phyloP scores from a whole-genome alignment of 257 asterid genomes.

The Petunia axillaris region DNA sequence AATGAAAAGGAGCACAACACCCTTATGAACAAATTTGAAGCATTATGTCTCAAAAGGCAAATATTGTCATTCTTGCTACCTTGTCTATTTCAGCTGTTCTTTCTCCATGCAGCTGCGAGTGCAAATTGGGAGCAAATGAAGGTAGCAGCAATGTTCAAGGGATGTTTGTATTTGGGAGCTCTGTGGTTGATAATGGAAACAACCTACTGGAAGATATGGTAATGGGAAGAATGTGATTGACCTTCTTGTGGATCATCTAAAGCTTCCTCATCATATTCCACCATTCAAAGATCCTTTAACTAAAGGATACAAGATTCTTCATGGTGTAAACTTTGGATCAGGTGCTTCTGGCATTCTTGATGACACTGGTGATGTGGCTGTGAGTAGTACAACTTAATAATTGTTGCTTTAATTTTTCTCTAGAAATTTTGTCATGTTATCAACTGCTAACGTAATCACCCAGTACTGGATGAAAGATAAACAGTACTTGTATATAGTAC shows the following conservation, averaged over 20 bases:
- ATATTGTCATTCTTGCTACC: no score
- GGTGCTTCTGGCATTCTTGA: constrained; percentile 83
- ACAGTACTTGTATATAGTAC: no score
- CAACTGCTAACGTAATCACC: no score
- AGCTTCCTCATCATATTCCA: constrained; percentile 50
- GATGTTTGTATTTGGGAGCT: constrained; percentile 82
- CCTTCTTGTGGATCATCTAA: constrained; percentile 48
- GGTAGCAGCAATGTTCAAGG: constrained; percentile 42
- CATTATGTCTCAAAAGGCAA: no score
- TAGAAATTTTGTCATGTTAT: no score
- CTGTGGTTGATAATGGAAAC: constrained; percentile 79
- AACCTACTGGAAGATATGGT: constrained; percentile 67
- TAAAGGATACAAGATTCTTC: constrained; percentile 47
- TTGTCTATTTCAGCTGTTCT: no score
- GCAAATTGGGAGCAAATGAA: not conserved
- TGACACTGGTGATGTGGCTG: constrained; percentile 57
- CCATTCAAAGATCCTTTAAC: constrained; percentile 66
- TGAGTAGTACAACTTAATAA: constrained; percentile 29
- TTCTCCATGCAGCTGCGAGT: no score
- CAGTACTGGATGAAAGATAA: no score
- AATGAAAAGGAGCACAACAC: no score
- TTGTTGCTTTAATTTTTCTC: no score
- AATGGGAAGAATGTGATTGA: constrained; percentile 66
- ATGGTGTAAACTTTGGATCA: constrained; percentile 72
- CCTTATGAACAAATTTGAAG: no score